Base-by-base conservation (phyloP, 1,284 basidiomycete genomes). In the Microbotryum saponariae region DNA sequence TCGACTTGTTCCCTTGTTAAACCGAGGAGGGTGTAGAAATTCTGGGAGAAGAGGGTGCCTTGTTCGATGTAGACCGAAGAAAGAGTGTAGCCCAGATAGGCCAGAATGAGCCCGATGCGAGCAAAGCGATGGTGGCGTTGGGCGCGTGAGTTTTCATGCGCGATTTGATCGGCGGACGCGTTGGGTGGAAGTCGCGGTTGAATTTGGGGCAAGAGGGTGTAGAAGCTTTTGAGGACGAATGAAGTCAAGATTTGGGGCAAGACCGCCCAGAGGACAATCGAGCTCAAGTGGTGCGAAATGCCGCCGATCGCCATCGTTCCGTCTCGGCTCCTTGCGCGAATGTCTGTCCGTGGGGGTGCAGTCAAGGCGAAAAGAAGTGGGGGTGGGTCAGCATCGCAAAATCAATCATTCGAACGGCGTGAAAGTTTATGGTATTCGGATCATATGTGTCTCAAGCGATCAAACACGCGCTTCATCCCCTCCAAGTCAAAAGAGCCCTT, bases 21-120 rank as follows among this genome's bases (percentile, higher is more conserved):
- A 2, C 62, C 65, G 27, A 71, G 65, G 21, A 67, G 62, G 0
- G 62, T 46, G 54, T 70, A 71, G 54, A 64, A 69, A 53, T 67
- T 69, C 46, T 61, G 58, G n/a, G 42, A 25, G 44, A 33, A 4
- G 4, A 48, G 49, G 16, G 27, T 8, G 6, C 14, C 8, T 33
- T 64, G 62, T 1, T 58, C 47, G 20, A 31, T 45, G 52, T 66
- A 66, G 52, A 59, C 48, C 14, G 33, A 47, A 10, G 54, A 29
- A 37, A 68, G 21, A 8, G 61, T 62, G 55, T 66, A 68, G 23
- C 51, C 47, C 60, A 68, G 62, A 58, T 68, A 66, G 0, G 31
- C 45, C 4, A 46, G 3, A 29, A 68, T 46, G 62, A 68, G 67
- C n/a, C 45, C 10, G 48, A 62, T 31, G 8, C 67, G 62, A 3